These are phyloP conservation scores for Pythium sp. DNA, from an alignment of 352 stramenopile species.

Conservation along the genomic window DNA sequence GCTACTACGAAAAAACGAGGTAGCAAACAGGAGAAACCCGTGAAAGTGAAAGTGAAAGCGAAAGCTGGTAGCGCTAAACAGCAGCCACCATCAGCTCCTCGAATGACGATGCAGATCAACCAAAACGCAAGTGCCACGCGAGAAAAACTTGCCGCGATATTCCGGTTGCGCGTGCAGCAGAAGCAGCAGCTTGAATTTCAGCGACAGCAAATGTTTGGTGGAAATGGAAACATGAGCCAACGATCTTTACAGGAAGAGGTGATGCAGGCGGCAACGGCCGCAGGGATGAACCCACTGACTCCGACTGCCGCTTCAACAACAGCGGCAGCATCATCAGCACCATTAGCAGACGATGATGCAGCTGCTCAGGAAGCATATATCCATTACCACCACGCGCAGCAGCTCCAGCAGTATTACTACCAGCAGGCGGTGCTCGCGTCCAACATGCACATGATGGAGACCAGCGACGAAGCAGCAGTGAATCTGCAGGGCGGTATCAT, in stretches of 20 bases:
- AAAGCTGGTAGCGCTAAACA: background rate
- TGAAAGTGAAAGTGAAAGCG: background rate
- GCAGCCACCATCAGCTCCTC: background rate
- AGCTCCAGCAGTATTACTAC: constrained; percentile 65
- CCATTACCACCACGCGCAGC: constrained; percentile 44
- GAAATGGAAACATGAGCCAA: constrained; percentile 18
- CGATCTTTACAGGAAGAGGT: constrained; percentile 29
- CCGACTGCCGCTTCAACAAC: constrained; percentile 10
- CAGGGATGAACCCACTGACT: background rate
- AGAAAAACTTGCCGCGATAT: constrained; percentile 62
- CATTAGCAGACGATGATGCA: constrained; percentile 1
- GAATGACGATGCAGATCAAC: background rate
- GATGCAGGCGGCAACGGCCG: constrained; percentile 6
- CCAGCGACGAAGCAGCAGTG: constrained; percentile 17
- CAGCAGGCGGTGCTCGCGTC: constrained; percentile 53
- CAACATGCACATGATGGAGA: constrained; percentile 27
- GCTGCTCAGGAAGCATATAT: constrained; percentile 30
- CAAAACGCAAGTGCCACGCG: constrained; percentile 21
- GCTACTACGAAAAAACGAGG: background rate
- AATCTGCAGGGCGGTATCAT: constrained; percentile 45
- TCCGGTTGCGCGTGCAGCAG: constrained; percentile 52
- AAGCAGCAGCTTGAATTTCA: constrained; percentile 29
- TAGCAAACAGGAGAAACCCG: background rate
- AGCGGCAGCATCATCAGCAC: constrained; percentile 1
- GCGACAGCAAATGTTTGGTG: constrained; percentile 6